A percentile compares a stretch with the other conserved stretches of the same genome.
These are phyloP conservation scores for Plasmodium inui DNA, from an alignment of 169 alveolate genomes.

Conservation along the genomic window DNA sequence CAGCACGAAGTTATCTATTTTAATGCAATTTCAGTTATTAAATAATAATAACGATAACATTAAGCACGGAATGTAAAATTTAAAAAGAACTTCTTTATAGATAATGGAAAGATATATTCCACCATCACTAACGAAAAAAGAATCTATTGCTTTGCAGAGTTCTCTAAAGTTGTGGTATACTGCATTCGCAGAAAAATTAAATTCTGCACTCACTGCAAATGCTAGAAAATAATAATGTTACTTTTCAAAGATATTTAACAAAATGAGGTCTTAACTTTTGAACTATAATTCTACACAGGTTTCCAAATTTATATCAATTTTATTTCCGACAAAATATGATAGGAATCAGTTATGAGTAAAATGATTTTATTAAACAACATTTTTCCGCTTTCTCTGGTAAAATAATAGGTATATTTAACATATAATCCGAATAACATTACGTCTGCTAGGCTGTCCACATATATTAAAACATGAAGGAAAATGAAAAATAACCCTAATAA, in stretches of 20 bases:
- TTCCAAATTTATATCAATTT: not conserved
- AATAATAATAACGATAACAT: not conserved
- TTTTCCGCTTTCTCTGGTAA: not conserved
- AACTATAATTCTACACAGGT: not conserved
- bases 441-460: not conserved
- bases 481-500: not conserved
- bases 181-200: not conserved
- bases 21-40: not conserved
- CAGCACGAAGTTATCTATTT: not conserved
- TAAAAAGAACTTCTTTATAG: not conserved
- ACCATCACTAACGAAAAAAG: not conserved
- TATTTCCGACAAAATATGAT: not conserved
- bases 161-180: not conserved
- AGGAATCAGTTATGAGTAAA: not conserved
- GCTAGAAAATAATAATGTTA: not conserved
- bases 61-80: not conserved
- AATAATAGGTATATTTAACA: not conserved
- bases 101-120: not conserved
- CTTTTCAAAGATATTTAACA: not conserved
- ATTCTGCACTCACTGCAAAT: not conserved
- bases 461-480: not conserved
- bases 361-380: not conserved
- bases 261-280: not conserved
- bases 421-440: not conserved
- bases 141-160: not conserved